These are phyloP conservation scores for Pseudisothecium myosuroides DNA, from an alignment of 225 moss, liverwort and hornwort species.

Conservation along the genomic window DNA sequence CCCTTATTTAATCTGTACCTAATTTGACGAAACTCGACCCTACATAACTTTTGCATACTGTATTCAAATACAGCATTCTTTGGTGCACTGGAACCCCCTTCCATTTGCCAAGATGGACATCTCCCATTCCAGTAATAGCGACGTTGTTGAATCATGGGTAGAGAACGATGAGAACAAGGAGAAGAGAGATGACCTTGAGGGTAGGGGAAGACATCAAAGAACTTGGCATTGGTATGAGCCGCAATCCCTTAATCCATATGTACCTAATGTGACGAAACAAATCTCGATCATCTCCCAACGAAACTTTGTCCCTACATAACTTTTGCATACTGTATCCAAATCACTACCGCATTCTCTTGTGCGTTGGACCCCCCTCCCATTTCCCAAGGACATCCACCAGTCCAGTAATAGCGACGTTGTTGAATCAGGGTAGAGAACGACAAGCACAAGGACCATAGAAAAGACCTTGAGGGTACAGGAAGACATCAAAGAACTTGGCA, in stretches of 20 bases:
- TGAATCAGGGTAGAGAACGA: not conserved
- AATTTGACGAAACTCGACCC: not conserved
- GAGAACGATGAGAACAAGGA: not conserved
- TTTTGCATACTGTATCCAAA: not conserved
- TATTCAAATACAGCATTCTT: too few relatives aligned
- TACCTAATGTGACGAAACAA: not conserved
- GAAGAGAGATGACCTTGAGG: not conserved
- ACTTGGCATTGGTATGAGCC: not conserved
- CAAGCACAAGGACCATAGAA: not conserved
- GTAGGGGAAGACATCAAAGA: constrained; percentile 1
- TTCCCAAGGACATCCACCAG: not conserved
- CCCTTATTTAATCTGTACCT: not conserved
- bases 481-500: not conserved
- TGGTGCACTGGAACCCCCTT: not conserved
- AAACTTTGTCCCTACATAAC: not conserved
- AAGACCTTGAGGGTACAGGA: constrained; percentile 6
- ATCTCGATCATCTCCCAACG: too few relatives aligned
- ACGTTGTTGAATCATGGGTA: not conserved
- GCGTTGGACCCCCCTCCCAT: not conserved
- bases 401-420: not conserved
- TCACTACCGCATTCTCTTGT: not conserved
- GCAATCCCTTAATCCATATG: not conserved
- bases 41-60: not conserved
- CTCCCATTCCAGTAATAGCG: not conserved
- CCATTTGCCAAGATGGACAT: not conserved